Evolutionary conservation across 1,284 basidiomycete species (phyloP), one percentile per base, ranked within the genome.

Genomic region (Marasmius fiardii): DNA sequence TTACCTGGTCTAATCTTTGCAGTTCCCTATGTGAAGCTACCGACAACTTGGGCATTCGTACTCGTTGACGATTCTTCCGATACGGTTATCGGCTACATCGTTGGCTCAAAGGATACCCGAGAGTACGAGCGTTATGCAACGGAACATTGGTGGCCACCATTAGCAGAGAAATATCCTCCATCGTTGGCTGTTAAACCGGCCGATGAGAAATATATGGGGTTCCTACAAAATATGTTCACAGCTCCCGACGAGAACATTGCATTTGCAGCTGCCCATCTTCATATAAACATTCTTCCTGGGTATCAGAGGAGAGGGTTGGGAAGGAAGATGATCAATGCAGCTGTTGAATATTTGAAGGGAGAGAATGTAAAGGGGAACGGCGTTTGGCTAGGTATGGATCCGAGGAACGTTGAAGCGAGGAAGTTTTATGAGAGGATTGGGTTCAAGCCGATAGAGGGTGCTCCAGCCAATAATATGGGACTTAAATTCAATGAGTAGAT

Each of bases 1-100:
- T 78, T 90, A 28, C 83, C 81, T 5, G 87, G 88, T 2, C 73
- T 89, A 35, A 74, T 86, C 43, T 91, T 83, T 62, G 83, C 88
- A 2, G 78, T 87, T 43, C 89, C 89, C 3, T 92, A 91, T 67
- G 77, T 88, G 52, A 79, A 81, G 54, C 68, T 87, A n/a, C 80
- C 80, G 12, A 76, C 75, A 33, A 82, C 85, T 26, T 90, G 81
- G 77, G 88, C 80, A 11, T 91, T 88, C 67, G 87, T 91, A 28
- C 70, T 92, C 65, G 82, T 82, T 52, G 83, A 87, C 51, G 73
- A 75, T 51, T 60, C 60, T 16, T 69, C 64, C 21, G 65, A 71
- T 23, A 26, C 43, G 24, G 78, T 82, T 0, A 80, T 87, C 43
- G 86, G 86, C 35, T 89, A 88, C 66, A 65, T 83, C 54, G 68